These are phyloP conservation scores for Alternaria consortialis DNA, from an alignment of 2,329 filamentous ascomycete genomes.

Conservation along the genomic window DNA sequence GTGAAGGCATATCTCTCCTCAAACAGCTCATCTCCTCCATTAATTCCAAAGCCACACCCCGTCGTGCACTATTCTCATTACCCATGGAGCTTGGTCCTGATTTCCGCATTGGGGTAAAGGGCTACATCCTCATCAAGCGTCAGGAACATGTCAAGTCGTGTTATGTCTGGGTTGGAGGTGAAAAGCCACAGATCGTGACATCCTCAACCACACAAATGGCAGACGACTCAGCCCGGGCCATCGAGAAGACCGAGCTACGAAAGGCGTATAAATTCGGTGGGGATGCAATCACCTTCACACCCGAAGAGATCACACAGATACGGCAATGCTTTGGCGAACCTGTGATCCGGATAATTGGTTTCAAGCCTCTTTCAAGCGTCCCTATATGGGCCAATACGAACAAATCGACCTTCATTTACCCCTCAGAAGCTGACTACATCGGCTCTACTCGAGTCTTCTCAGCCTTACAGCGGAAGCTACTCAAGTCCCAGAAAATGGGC, in stretches of 20 bases:
- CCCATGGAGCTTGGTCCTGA: slow-evolving; percentile 86
- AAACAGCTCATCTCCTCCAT: slow-evolving; percentile 85
- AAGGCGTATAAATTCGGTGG: slow-evolving; percentile 97
- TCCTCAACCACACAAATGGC: slow-evolving; percentile 78
- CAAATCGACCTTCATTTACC: slow-evolving; percentile 92
- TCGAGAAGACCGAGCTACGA: slow-evolving; percentile 82
- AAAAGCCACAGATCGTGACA: slow-evolving; percentile 80
- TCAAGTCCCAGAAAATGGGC: slow-evolving; percentile 80
- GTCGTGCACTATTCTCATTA: slow-evolving; percentile 86
- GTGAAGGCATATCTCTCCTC: slow-evolving; percentile 80
- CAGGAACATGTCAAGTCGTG: slow-evolving; percentile 83
- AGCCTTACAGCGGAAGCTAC: slow-evolving; percentile 85
- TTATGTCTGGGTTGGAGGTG: slow-evolving; percentile 89
- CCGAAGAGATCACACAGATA: slow-evolving; percentile 81
- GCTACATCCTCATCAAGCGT: slow-evolving; percentile 86
- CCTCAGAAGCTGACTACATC: slow-evolving; percentile 86
- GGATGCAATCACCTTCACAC: slow-evolving; percentile 84
- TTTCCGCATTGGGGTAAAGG: slow-evolving; percentile 88
- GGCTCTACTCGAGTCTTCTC: slow-evolving; percentile 94
- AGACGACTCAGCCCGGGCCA: slow-evolving; percentile 77
- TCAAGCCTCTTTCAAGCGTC: slow-evolving; percentile 80
- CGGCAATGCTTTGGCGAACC: slow-evolving; percentile 79
- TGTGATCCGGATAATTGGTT: slow-evolving; percentile 88
- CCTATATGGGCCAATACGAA: slow-evolving; percentile 86
- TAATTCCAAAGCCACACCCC: slow-evolving; percentile 87